Base-by-base conservation (phyloP, 2,329 filamentous ascomycete genomes). In the Zelopaecilomyces penicillatus region DNA sequence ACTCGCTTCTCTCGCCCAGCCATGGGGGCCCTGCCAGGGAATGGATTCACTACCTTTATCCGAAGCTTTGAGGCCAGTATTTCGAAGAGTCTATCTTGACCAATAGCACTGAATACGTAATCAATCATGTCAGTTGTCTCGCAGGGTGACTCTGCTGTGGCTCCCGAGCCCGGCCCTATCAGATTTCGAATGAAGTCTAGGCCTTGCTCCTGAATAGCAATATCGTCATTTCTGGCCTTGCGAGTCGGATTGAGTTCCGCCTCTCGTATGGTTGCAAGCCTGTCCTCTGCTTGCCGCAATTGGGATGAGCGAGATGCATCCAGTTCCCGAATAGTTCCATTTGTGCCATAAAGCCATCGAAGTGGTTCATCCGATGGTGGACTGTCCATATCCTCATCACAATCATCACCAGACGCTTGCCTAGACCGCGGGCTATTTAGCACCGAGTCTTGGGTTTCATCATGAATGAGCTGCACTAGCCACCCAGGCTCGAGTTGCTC, bases 141-240 rank as follows among this genome's bases (percentile, higher is more conserved):
- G 42, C 63, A 61, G 5, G 68, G 61, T 10, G 65, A 64, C 11
- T 76, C 65, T 69, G 79, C 49, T 62, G 71, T 53, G 66, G 73
- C 53, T 63, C 78, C 54, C 63, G 69, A 48, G 10, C 64, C 62
- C 6, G 65, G 61, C 46, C 83, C 85, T 52, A 96, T 86, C 30
- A 97, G 71, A 63, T 98, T 98, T 44, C 91, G 79, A 50, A 98
- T 80, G 54, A 97, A 84, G 55, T 94, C 85, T 12, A 97, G 76
- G 0, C 84, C 87, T 64, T 97, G 90, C 60, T 95, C 88, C 65
- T 97, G 91, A 29, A 96, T 85, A 2, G 83, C 82, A 33, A 90
- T 73, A 52, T 94, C 87, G 52, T 95, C 85, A 52, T 82, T 82
- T 42, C 83, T 78, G 12, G 83, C 80, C 57, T 82, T 82, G 30